A percentile compares a stretch with the other conserved stretches of the same genome.
Evolutionary conservation across 371 early-diverging fungal genomes (phyloP).

Genomic region (Enterospora canceri): DNA sequence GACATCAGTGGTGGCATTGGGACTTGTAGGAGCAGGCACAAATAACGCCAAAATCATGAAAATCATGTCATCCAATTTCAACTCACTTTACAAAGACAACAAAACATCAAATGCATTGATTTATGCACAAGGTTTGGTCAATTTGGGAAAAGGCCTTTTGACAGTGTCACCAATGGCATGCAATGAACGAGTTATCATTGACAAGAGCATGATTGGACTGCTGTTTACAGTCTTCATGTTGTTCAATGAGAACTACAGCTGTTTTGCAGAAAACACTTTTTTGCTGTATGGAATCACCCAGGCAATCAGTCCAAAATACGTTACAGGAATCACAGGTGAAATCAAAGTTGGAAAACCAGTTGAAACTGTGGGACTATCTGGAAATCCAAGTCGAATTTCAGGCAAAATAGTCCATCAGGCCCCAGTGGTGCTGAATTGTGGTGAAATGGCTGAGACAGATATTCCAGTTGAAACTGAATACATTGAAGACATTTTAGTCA

Average conservation of each 20-base stretch:
- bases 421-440: constrained; percentile 81
- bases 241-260: constrained; percentile 29
- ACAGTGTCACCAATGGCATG: constrained; percentile 26
- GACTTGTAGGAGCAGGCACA: constrained; percentile 93
- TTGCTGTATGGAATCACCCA: constrained; percentile 76
- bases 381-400: constrained; percentile 86
- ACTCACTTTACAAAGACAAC: constrained; percentile 84
- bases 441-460: constrained; percentile 83
- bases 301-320: constrained; percentile 85
- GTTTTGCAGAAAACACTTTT: constrained; percentile 69
- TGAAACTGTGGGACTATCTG: constrained; percentile 93
- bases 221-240: constrained; percentile 44
- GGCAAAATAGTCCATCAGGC: constrained; percentile 93
- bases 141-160: constrained; percentile 43
- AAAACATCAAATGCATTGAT: constrained; percentile 77
- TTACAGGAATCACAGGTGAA: constrained; percentile 76
- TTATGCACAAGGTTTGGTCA: constrained; percentile 65
- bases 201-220: constrained; percentile 41
- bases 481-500: constrained; percentile 43
- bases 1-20: constrained; percentile 91
- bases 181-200: constrained; percentile 23
- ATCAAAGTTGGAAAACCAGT: constrained; percentile 89
- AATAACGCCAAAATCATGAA: constrained; percentile 90
- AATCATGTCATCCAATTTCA: constrained; percentile 80
- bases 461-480: constrained; percentile 15